Conservation (phyloP, 306 rosid genomes). For the Corylus avellana region DNA sequence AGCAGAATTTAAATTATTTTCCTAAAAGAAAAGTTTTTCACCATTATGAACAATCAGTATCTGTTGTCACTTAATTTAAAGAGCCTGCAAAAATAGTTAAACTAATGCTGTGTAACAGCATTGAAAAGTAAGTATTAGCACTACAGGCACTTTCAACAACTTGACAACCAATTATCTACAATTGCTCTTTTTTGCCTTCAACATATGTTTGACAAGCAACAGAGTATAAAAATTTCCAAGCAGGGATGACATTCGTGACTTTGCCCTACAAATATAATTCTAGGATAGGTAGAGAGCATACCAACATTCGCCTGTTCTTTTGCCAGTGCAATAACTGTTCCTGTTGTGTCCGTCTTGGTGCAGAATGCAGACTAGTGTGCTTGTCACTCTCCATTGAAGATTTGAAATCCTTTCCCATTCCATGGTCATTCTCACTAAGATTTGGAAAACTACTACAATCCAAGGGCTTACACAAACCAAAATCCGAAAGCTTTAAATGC, state of each 20-base stretch:
- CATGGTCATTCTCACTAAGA: constrained; percentile 43
- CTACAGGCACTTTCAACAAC: not conserved
- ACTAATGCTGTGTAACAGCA: not conserved
- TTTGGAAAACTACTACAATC: constrained; percentile 70
- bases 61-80: not conserved
- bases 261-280: not conserved
- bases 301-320: constrained; percentile 78
- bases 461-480: constrained; percentile 86
- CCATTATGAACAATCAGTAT: not conserved
- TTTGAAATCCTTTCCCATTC: constrained; percentile 29
- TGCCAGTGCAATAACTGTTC: constrained; percentile 84
- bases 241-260: not conserved
- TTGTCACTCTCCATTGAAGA: constrained; percentile 14
- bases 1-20: not conserved
- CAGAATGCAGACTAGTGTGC: constrained; percentile 32
- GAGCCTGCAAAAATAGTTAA: not conserved
- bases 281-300: constrained; percentile 35
- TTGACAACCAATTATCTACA: not conserved
- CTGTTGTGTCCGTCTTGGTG: constrained; percentile 65
- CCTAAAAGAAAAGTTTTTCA: not conserved
- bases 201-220: not conserved
- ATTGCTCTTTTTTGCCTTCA: not conserved
- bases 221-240: not conserved
- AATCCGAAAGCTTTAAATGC: constrained; percentile 88
- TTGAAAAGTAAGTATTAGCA: not conserved